Conservation (phyloP, 257 asterid genomes). For the Handroanthus guayacan region DNA sequence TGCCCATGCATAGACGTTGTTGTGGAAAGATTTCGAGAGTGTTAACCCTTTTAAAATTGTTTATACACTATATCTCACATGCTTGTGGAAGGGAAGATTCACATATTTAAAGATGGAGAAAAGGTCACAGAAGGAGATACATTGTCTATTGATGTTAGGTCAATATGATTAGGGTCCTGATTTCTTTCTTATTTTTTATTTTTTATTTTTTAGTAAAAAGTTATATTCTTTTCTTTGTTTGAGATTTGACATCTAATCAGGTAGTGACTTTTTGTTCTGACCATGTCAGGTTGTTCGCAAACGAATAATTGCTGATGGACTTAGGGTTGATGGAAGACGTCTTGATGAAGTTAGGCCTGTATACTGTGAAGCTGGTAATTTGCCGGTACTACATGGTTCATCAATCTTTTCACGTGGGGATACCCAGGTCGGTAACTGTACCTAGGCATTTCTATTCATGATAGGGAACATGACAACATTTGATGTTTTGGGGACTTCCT, state of each 20-base stretch:
- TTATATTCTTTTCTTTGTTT: constrained; percentile 26
- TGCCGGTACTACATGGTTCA: constrained; percentile 87
- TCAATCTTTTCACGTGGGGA: constrained; percentile 92
- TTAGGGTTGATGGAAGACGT: constrained; percentile 90
- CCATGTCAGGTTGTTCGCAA: constrained; percentile 77
- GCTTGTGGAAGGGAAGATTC: constrained; percentile 23
- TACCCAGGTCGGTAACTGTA: constrained; percentile 74
- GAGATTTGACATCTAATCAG: constrained; percentile 25
- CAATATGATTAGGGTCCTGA: neutral
- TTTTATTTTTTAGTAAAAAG: neutral
- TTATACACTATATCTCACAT: neutral
- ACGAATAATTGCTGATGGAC: constrained; percentile 84
- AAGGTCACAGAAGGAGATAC: neutral
- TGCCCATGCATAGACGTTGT: neutral
- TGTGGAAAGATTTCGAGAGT: neutral
- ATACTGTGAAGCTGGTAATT: constrained; percentile 87
- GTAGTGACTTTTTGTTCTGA: constrained; percentile 39
- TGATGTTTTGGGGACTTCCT: constrained; percentile 15
- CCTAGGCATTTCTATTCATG: neutral
- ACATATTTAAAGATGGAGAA: constrained; percentile 14
- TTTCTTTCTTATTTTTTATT: neutral
- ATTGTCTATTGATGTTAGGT: neutral
- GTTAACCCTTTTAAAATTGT: neutral
- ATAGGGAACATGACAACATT: constrained; percentile 21
- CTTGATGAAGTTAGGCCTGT: constrained; percentile 95